Base-by-base conservation (phyloP, 352 stramenopile genomes). In the Pythium aristosporum region DNA sequence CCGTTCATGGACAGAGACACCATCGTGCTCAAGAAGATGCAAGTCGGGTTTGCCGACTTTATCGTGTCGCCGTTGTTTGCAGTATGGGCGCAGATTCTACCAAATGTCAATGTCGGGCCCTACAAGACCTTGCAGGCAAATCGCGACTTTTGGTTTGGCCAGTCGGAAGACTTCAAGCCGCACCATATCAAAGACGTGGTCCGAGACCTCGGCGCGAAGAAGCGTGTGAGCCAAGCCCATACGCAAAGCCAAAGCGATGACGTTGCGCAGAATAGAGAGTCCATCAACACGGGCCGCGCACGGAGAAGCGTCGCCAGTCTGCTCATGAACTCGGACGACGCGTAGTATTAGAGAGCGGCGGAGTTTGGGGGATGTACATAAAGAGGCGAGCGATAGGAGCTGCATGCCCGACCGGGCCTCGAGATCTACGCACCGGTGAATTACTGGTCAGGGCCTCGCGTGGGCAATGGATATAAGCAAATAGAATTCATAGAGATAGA, bases 1-100 rank as follows among this genome's bases (percentile, higher is more conserved):
- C 94, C 94, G 2, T 97, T 98, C 67, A 98, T 97, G 88, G 92
- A 98, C 70, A 80, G 92, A 23, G 80, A 97, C 8, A 96, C 86
- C 13, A 93, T 96, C 61, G 88, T 96, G 42, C 76, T 97, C 44
- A 90, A 92, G 66, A 96, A 98, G 65, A 94, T 92, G 77, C 95
- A 99, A 71, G 79, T 98, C 5, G 91, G 91, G 18, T 99, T 99
- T 68, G 94, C 97, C 3, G 91, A 98, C 65, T 98, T 98, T 52
- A 96, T 98, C 49, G 92, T 97, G 10, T 69, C 80, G 8, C 92
- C 92, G 28, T 71, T 95, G 6, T 96, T 96, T 69, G 87, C 80
- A 47, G 73, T 94, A 23, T 96, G 87, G 87, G 79, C 82, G 5
- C 86, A 96, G 57, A 94, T 96, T 56, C 65, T 91, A 9, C 63